Conservation (phyloP, 305 asterid species). For the Solanum hybrid region DNA sequence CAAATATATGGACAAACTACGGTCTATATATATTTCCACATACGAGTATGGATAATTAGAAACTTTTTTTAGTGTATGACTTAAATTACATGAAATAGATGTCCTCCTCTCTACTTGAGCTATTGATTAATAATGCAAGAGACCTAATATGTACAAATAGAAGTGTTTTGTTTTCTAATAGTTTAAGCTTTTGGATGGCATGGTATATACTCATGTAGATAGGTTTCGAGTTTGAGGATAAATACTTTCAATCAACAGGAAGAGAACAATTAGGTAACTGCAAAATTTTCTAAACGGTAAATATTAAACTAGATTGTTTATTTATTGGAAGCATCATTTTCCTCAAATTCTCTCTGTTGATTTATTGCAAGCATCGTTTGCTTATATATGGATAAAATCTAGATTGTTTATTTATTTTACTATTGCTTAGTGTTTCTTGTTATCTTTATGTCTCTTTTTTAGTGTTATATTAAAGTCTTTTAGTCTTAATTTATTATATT, state of each 20-base stretch:
- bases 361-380: neutral
- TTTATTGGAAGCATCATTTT: too few species aligned
- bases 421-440: neutral
- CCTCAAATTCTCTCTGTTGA: neutral
- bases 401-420: neutral
- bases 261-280: neutral
- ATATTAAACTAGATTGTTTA: neutral
- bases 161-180: neutral
- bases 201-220: neutral
- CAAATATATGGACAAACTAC: neutral
- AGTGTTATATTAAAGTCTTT: too few species aligned
- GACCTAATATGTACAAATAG: neutral
- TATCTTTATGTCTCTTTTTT: neutral
- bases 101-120: neutral
- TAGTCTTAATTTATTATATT: too few species aligned
- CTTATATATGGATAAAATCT: neutral
- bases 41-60: neutral
- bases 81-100: neutral
- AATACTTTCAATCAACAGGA: neutral
- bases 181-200: neutral
- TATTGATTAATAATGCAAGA: neutral
- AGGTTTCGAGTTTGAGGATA: neutral
- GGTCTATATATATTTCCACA: neutral
- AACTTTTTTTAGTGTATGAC: neutral
- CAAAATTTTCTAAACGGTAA: too few species aligned